Base-by-base conservation (phyloP, 768 basidiomycete genomes). In the Lepiota brunneoincarnata region DNA sequence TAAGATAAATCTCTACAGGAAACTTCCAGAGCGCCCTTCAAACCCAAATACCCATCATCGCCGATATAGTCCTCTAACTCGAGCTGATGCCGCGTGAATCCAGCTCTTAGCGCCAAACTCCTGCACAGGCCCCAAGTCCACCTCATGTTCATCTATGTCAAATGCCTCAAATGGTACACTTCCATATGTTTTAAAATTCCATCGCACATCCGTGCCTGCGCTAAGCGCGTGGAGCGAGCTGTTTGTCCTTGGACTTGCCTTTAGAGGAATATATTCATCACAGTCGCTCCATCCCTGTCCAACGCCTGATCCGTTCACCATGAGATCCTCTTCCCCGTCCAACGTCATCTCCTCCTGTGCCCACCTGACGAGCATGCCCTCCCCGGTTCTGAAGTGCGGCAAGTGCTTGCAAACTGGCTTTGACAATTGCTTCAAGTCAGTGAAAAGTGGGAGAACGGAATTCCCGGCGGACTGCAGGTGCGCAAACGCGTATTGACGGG, bases 191-290 rank as follows among this genome's bases (percentile, higher is more conserved):
- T 35, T 37, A n/a, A 37, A 49, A 21, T 23, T 49, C 48, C 48
- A 47, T 11, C 28, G 15, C 7, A 17, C 46, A 36, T 34, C 36
- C 31, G 23, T 34, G 36, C n/a, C n/a, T n/a, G n/a, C n/a, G n/a
- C n/a, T n/a, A n/a, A n/a, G n/a, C n/a, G n/a, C n/a, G n/a, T n/a
- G n/a, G n/a, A n/a, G n/a, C n/a, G n/a, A n/a, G n/a, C n/a, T n/a
- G n/a, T n/a, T n/a, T n/a, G n/a, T 35, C 49, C 39, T 55, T 36
- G 66, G 58, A 54, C 72, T 72, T 2, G 68, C 64, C 48, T 73
- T 74, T 18, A 81, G 62, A 12, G 78, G 78, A 51, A 80, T 78
- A 49, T 74, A 73, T 59, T 80, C 77, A 38, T 73, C 71, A 12
- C 58, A 35, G 23, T 56, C 63, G 17, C 65, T 59, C 67, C 67